Base-by-base conservation (phyloP, 257 asterid species). In the Gardenia jasminoides region DNA sequence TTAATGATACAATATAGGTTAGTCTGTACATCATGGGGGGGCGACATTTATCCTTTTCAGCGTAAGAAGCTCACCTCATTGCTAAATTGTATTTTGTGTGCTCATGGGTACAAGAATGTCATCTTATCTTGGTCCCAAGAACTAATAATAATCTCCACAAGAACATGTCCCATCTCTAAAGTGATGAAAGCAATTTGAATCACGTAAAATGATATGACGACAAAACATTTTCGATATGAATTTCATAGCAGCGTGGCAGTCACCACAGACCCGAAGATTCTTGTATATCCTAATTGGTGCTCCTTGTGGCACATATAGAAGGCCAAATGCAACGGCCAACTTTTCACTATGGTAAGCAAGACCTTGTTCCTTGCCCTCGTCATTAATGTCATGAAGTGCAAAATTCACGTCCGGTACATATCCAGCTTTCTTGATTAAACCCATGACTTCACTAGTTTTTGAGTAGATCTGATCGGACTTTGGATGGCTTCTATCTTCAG, bases 111-210 rank as follows among this genome's bases (percentile, higher is more conserved):
- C 20, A 56, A 17, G 28, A 20, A 59, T 59, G 24, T 59, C 31
- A 59, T 31, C 66, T 1, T 15, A 24, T 7, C 10, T 2, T 61
- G 67, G n/a, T 5, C 4, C 10, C 8, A 61, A 31, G n/a, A 61
- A 61, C 33, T 24, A 36, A 93, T 97, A 92, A 79, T 90, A 87
- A 72, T 90, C 94, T 9, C 89, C 82, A 41, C 97, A 93, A 22
- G 94, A 92, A 77, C 97, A 94, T 22, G 4, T 13, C 33, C 97
- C 97, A 30, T 78, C 88, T 58, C 54, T 84, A 50, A 92, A 89
- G 89, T 94, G 98, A 80, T 92, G 98, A 82, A 92, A 94, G 43
- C 92, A 50, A 74, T 91, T 94, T 4, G 97, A 88, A 86, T 94
- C 97, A 79, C 97, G 75, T 26, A 92, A 80, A 70, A 91, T 48